Evolutionary conservation across 345 rosid genomes (phyloP).

Genomic region (Eucalyptus curtisii): DNA sequence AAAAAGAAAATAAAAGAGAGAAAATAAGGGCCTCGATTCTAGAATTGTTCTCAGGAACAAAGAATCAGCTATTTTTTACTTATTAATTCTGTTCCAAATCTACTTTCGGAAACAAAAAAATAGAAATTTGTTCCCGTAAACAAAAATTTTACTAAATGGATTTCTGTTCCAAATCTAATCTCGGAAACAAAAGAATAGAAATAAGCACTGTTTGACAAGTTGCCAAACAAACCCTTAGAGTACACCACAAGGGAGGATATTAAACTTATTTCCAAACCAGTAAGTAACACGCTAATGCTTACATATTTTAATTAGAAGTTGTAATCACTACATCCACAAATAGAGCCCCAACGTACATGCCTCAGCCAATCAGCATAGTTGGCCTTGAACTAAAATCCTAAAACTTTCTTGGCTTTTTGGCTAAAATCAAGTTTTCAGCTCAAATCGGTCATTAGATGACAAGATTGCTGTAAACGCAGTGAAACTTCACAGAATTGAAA

Average conservation of each 20-base stretch:
- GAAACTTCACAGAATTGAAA: not conserved
- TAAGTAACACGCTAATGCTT: not conserved
- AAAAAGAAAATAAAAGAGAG: too few species aligned
- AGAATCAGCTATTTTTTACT: too few species aligned
- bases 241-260: too few species aligned
- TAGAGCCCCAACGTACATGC: not conserved
- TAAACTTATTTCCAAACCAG: not conserved
- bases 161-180: too few species aligned
- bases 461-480: not conserved
- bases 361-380: not conserved
- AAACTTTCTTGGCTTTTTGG: not conserved
- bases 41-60: accelerated
- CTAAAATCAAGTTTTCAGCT: not conserved
- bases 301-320: not conserved
- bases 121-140: accelerated
- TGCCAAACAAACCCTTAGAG: too few species aligned
- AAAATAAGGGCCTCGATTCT: too few species aligned
- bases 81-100: too few species aligned
- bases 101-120: too few species aligned
- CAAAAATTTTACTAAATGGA: accelerated
- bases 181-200: accelerated
- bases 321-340: not conserved
- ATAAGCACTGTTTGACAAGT: too few species aligned
- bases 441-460: not conserved
- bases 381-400: not conserved